Evolutionary conservation across 441 rosid species (phyloP).

Genomic region (Macaranga tanarius): DNA sequence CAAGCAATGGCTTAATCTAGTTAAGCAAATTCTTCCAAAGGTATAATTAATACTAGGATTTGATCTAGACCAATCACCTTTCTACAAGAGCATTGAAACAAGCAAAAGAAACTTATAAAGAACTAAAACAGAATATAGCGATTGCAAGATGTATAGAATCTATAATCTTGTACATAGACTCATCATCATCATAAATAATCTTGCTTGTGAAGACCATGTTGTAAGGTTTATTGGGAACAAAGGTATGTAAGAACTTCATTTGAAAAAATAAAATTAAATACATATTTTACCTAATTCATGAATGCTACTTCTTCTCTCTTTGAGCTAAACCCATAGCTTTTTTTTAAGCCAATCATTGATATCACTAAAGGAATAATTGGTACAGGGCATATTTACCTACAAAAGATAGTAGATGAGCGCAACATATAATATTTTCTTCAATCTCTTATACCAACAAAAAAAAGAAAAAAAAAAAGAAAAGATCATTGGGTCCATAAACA

Average conservation of each 20-base stretch:
- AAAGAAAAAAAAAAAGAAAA: conserved; percentile 24
- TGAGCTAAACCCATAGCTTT: conserved; percentile 25
- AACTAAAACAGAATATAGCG: neutral
- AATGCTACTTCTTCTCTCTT: conserved; percentile 24
- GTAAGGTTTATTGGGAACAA: conserved; percentile 36
- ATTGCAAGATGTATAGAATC: conserved; percentile 33
- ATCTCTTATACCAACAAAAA: conserved; percentile 6
- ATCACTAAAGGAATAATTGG: conserved; percentile 41
- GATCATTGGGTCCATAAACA: conserved; percentile 36
- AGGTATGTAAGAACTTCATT: conserved; percentile 6
- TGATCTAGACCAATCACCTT: conserved; percentile 46
- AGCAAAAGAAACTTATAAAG: conserved; percentile 3
- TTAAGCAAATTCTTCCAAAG: conserved; percentile 20
- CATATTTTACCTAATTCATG: conserved; percentile 41
- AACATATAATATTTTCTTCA: conserved; percentile 34
- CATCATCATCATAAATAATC: conserved; percentile 5
- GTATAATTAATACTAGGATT: conserved; percentile 35
- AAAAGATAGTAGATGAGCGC: conserved; percentile 41
- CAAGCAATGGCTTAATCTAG: conserved; percentile 40
- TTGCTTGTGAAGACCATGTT: conserved; percentile 33
- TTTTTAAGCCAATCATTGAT: conserved; percentile 46
- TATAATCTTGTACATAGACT: conserved; percentile 9
- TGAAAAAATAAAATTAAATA: conserved; percentile 8
- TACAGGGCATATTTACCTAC: conserved; percentile 34
- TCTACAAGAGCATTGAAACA: conserved; percentile 18